Percentiles rank a stretch among this genome's conserved stretches.
Conservation (phyloP, 2,329 filamentous ascomycete species). For the Dryadomyces quercivorus region DNA sequence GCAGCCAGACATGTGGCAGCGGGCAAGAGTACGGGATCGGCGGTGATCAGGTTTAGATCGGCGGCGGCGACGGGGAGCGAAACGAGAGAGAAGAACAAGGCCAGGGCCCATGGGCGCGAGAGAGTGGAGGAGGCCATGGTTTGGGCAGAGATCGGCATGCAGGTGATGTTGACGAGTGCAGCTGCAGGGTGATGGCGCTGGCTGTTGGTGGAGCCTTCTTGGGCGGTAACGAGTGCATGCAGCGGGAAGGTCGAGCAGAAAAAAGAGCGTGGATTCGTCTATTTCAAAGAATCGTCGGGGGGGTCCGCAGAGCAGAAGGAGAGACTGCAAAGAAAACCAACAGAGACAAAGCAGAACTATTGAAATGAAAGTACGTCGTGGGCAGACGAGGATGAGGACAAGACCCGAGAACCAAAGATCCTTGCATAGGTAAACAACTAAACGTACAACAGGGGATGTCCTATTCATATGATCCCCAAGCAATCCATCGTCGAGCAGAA, state of each 20-base stretch:
- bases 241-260: background rate
- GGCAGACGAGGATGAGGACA: too few relatives aligned
- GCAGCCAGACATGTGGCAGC: slow-evolving; percentile 12
- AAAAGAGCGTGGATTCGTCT: background rate
- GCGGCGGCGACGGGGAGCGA: background rate
- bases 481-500: too few relatives aligned
- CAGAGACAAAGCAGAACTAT: too few relatives aligned
- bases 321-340: too few relatives aligned
- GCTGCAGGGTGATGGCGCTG: slow-evolving; percentile 5
- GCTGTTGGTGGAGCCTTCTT: background rate
- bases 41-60: slow-evolving; percentile 2
- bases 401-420: too few relatives aligned
- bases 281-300: slow-evolving; percentile 3
- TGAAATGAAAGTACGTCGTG: too few relatives aligned
- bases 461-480: too few relatives aligned
- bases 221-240: background rate
- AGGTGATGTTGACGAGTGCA: background rate
- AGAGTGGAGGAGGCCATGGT: background rate
- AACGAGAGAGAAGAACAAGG: background rate
- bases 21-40: slow-evolving; percentile 2
- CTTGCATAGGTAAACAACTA: too few relatives aligned
- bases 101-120: background rate
- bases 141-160: slow-evolving; percentile 4
- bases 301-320: too few relatives aligned
- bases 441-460: too few relatives aligned